Evolutionary conservation across 2,329 filamentous ascomycete species (phyloP), one percentile per base, ranked within the genome.

Genomic region (Diaporthe sp.): DNA sequence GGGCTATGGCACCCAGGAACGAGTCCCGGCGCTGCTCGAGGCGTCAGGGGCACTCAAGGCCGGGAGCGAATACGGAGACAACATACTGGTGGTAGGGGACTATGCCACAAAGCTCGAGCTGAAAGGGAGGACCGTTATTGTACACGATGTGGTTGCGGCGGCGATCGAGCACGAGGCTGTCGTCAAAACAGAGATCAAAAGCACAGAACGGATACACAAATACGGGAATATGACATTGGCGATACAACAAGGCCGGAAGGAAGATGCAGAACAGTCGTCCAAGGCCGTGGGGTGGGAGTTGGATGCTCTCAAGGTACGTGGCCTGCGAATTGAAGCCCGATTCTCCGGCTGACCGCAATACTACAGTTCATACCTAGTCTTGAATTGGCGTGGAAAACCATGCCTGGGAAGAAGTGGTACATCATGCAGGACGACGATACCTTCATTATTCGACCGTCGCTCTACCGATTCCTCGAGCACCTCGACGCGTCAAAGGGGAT

Each of bases 381-480:
- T 78, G 88, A 90, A 77, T 85, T 89, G 76, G 83, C 87, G 28
- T 89, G 87, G 82, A 81, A 84, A 53, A 84, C 82, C 22, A 83
- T 90, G 79, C 89, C 89, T 0, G 80, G 84, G 76, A 91, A 90
- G 82, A 89, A 89, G 79, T 91, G 89, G 89, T 91, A 90, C 79
- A 80, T 91, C 76, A 87, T 91, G 77, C 81, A 89, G 19, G 89
- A 91, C 80, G 89, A 91, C 80, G 89, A 91, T 79, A 91, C 88
- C 0, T 91, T 87, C 79, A 80, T 91, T 59, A 84, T 90, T 59
- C 85, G 85, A 70, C 83, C 86, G 3, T 89, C 89, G 17, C 81
- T 91, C 39, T 82, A 83, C 57, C 80, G 86, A 2, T 81, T 91
- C 17, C 83, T 91, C 19, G 83, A 84, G 25, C 88, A 89, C 74